Base-by-base conservation (phyloP, 148 eudicot species). In the Heliamphora exappendiculata region DNA sequence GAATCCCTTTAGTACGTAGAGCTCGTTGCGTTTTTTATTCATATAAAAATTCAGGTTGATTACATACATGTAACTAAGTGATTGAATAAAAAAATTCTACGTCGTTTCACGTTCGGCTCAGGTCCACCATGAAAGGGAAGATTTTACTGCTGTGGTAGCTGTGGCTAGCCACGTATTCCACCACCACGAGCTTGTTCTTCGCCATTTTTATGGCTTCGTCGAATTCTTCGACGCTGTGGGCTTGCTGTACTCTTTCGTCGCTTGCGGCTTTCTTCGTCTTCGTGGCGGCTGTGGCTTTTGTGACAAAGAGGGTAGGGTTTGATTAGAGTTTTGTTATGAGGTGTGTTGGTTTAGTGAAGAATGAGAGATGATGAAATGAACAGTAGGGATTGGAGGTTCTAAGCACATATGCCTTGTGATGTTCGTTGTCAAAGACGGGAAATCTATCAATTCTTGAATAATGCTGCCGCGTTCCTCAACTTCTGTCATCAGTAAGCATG, bases 61-160 rank as follows among this genome's bases (percentile, higher is more conserved):
- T n/a, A n/a, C n/a, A n/a, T n/a, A n/a, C n/a, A n/a, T n/a, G n/a
- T n/a, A n/a, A n/a, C n/a, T n/a, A n/a, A n/a, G n/a, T n/a, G n/a
- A n/a, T n/a, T n/a, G n/a, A n/a, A n/a, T n/a, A n/a, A n/a, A 95
- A 55, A 70, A 95, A 95, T 2, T 83, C 90, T 17, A 95, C 98
- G 78, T 95, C 98, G 73, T 74, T 88, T 82, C 98, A 95, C 0
- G 88, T 81, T 0, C 91, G 89, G 85, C 94, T 90, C 0, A 95
- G 79, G 0, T 88, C 86, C 3, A 92, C 98, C 96, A 95, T 88
- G 81, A 91, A 92, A 0, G 98, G 98, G 87, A 92, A 95, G 33
- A 95, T 91, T 31, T 88, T 79, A 20, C 65, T 75, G 80, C 88
- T 86, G n/a, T 85, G 72, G n/a, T 75, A 54, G 75, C 86, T 86